These are phyloP conservation scores for Trametes polyzona DNA, from an alignment of 1,284 basidiomycete species.

Conservation along the genomic window DNA sequence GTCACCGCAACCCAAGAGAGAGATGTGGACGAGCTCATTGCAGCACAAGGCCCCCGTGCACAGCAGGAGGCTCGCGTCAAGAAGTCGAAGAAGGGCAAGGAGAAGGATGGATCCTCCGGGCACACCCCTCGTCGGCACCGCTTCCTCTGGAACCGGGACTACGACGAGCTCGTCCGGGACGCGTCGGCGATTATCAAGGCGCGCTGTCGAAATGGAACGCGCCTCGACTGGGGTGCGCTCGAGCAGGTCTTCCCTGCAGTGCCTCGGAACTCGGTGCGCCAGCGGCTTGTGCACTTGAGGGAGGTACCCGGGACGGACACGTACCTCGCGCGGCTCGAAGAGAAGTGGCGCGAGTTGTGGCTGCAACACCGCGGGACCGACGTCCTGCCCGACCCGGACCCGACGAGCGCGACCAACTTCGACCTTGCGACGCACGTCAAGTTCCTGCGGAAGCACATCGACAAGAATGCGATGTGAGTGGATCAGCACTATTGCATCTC, in stretches of 20 bases:
- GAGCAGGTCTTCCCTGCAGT: constrained; percentile 81
- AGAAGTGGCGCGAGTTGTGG: constrained; percentile 83
- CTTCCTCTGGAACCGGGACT: constrained; percentile 84
- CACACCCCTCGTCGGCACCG: constrained; percentile 48
- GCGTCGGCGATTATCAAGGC: constrained; percentile 82
- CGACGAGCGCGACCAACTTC: constrained; percentile 71
- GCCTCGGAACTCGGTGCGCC: constrained; percentile 67
- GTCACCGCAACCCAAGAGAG: constrained; percentile 51
- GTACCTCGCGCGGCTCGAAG: constrained; percentile 81
- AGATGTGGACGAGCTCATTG: constrained; percentile 57
- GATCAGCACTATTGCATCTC: neutral
- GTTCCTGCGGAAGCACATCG: constrained; percentile 79
- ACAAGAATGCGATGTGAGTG: constrained; percentile 84
- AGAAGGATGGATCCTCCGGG: constrained; percentile 30
- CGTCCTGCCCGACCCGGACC: constrained; percentile 73
- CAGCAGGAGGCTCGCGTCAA: constrained; percentile 33
- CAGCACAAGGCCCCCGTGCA: constrained; percentile 55
- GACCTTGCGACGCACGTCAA: constrained; percentile 77
- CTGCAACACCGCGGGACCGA: constrained; percentile 67
- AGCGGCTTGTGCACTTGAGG: constrained; percentile 61
- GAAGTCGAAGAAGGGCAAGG: constrained; percentile 45
- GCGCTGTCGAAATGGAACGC: constrained; percentile 62
- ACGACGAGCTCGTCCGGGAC: constrained; percentile 86
- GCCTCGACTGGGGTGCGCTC: constrained; percentile 72
- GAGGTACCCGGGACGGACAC: constrained; percentile 69